These are phyloP conservation scores for Allium cepa DNA, from an alignment of 106 monocot genomes.

Conservation along the genomic window DNA sequence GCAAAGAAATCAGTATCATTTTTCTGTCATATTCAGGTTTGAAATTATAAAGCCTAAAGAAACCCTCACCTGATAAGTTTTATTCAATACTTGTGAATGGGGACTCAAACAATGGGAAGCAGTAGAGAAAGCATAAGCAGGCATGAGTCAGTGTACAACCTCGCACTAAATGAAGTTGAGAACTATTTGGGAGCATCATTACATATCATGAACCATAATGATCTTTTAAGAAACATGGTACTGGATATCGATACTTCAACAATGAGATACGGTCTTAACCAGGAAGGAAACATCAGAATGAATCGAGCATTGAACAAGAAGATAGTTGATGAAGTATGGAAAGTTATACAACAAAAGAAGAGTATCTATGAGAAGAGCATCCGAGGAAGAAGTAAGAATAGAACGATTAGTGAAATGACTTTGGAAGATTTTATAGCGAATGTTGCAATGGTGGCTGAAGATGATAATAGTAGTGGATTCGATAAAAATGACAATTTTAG, in stretches of 20 bases:
- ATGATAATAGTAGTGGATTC: no score
- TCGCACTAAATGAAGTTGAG: constrained; percentile 49
- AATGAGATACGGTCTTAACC: constrained; percentile 5
- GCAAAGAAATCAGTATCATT: no score
- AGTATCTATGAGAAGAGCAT: not conserved
- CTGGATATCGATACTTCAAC: constrained; percentile 7
- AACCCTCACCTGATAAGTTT: no score
- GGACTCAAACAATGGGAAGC: constrained; percentile 31
- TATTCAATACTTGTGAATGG: constrained; percentile 17
- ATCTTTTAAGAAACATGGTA: constrained; percentile 37
- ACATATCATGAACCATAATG: constrained; percentile 52
- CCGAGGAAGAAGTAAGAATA: not conserved
- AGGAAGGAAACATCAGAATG: constrained; percentile 21
- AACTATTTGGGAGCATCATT: constrained; percentile 40
- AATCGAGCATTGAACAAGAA: constrained; percentile 29
- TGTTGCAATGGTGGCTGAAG: constrained; percentile 30
- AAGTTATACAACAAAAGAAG: constrained; percentile 22
- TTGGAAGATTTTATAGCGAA: constrained; percentile 52
- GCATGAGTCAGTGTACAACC: constrained; percentile 38
- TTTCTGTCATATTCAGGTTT: no score
- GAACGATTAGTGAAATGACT: constrained; percentile 37
- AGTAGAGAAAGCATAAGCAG: constrained; percentile 15
- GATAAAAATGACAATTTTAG: no score
- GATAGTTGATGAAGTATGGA: constrained; percentile 53
- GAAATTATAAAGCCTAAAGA: no score